These are phyloP conservation scores for Haplosporangium sp. DNA, from an alignment of 371 early-diverging fungal species.

Conservation along the genomic window DNA sequence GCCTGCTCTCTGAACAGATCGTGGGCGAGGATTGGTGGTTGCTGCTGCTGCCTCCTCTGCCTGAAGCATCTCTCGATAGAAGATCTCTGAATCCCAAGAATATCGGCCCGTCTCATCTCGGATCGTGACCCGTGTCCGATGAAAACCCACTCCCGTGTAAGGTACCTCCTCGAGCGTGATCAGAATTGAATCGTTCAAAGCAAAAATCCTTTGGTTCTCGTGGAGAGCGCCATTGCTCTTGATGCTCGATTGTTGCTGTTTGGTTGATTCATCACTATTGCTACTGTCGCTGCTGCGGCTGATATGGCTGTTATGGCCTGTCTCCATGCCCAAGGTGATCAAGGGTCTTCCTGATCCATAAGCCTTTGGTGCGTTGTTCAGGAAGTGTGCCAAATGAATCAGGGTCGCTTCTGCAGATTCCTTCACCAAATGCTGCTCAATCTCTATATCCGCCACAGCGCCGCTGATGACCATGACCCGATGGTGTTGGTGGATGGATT, in stretches of 20 bases:
- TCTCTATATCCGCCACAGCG: slow-evolving; percentile 18
- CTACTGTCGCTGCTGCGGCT: slow-evolving; percentile 3
- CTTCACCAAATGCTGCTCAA: slow-evolving; percentile 37
- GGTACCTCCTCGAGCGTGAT: slow-evolving; percentile 54
- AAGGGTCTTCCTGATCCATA: slow-evolving; percentile 15
- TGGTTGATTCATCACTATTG: neutral
- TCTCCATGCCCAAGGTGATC: slow-evolving; percentile 30
- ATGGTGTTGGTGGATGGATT: slow-evolving; percentile 41
- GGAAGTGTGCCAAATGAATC: slow-evolving; percentile 42
- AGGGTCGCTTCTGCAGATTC: slow-evolving; percentile 51
- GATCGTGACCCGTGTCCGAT: slow-evolving; percentile 66
- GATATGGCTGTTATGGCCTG: slow-evolving; percentile 5
- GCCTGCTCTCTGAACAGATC: slow-evolving; percentile 23
- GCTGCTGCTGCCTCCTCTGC: slow-evolving; percentile 6
- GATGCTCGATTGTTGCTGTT: neutral
- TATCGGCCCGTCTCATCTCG: slow-evolving; percentile 85
- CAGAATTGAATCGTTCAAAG: slow-evolving; percentile 55
- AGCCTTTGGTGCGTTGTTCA: slow-evolving; percentile 24
- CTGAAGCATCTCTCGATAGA: slow-evolving; percentile 60
- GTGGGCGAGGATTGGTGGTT: neutral
- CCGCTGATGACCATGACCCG: slow-evolving; percentile 36
- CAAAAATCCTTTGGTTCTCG: slow-evolving; percentile 46
- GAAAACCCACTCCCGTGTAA: slow-evolving; percentile 37
- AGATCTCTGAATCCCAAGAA: slow-evolving; percentile 80
- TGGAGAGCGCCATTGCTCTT: slow-evolving; percentile 8